phyloP scores from a whole-genome alignment of 352 stramenopile species.

The Globisporangium alternatum region DNA sequence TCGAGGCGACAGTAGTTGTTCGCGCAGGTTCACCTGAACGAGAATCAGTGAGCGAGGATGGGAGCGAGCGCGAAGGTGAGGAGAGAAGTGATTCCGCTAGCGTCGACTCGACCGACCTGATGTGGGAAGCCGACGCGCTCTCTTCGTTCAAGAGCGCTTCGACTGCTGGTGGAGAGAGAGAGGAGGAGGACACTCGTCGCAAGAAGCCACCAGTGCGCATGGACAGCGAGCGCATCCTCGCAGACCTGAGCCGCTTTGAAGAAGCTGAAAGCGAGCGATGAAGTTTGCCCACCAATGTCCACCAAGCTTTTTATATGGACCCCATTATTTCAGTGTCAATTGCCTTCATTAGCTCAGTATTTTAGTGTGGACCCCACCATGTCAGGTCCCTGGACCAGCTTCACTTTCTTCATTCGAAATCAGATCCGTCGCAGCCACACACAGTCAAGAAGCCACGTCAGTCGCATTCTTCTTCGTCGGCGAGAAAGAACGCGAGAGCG shows the following conservation, averaged over 20 bases:
- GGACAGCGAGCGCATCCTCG: conserved; percentile 14
- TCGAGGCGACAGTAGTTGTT: neutral
- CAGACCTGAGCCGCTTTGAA: conserved; percentile 8
- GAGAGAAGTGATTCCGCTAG: conserved; percentile 14
- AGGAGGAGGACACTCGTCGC: neutral
- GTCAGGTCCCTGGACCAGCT: neutral
- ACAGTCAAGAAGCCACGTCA: neutral
- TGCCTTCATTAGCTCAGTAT: too few species aligned
- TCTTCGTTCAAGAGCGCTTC: conserved; percentile 5
- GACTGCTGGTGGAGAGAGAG: neutral
- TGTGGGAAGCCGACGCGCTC: conserved; percentile 35
- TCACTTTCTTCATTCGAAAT: neutral
- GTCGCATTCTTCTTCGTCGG: neutral
- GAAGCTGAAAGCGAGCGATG: too few species aligned
- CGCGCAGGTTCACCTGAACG: neutral
- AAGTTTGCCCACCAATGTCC: neutral
- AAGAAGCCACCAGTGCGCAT: neutral
- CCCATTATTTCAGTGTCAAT: neutral
- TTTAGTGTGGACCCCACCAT: neutral
- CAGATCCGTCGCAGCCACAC: conserved; percentile 9
- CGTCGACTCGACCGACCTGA: conserved; percentile 32
- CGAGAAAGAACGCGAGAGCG: neutral
- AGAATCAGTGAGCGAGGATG: neutral
- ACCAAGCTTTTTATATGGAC: neutral
- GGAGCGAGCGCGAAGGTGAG: conserved; percentile 7